Evolutionary conservation across 2,329 filamentous ascomycete species (phyloP), one percentile per base, ranked within the genome.

Genomic region (Calonectria leucothoes): DNA sequence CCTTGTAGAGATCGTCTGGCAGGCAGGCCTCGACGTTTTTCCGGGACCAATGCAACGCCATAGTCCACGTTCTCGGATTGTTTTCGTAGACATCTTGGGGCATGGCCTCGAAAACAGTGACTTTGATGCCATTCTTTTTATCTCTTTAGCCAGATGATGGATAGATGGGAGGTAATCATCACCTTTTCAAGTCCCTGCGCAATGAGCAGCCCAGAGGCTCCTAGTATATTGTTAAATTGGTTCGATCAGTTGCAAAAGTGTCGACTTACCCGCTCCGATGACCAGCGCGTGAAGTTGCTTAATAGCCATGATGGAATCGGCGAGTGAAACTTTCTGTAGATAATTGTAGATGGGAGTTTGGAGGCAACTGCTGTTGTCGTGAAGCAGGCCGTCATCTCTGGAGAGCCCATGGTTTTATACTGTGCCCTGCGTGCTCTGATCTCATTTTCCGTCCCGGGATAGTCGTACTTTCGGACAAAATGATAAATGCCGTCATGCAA

Each of bases 391-490:
- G 20, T 17, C 29, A 23, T 57, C 15, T 33, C 7, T 31, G 29
- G 17, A 20, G 17, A 23, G n/a, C 27, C 17, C 14, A 5, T 5
- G 4, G 29, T 23, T 59, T 59, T 59, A 59, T 59, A 59, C 31
- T 25, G 23, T 12, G 2, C 3, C n/a, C 7, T 23, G 33, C 4
- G 10, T n/a, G n/a, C n/a, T 37, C 3, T 7, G n/a, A 14, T 3
- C 4, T 35, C 25, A 10, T 59, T 59, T 35, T 25, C 8, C 33
- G 31, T 12, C 5, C 17, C 8, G n/a, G 20, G 12, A n/a, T 23
- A 35, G 27, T 59, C 52, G 52, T 59, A 23, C 52, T 59, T 59
- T 59, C 52, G 52, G 52, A 59, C 31, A 59, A 59, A 59, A 59
- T 59, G 31, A n/a, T 31, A 59, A 59, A 59, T 37, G 31, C 52